Percentiles rank a stretch among this genome's conserved stretches.
phyloP scores from a whole-genome alignment of 2,329 filamentous ascomycete species.

The Talaromyces sp. region DNA sequence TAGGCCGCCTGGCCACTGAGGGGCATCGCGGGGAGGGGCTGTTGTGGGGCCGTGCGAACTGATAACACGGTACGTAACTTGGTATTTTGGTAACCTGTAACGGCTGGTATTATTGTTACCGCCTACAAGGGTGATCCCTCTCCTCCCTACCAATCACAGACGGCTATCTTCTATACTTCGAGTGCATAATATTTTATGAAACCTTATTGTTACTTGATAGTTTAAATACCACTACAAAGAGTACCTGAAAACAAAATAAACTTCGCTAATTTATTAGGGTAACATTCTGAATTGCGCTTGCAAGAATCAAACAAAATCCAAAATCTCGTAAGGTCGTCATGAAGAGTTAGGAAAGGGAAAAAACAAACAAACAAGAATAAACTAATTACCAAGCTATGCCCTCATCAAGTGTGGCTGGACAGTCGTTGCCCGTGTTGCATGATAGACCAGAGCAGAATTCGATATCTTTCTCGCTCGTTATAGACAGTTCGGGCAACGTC shows the following conservation, averaged over 20 bases:
- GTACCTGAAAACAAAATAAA: background rate
- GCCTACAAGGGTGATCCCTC: background rate
- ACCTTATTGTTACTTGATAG: background rate
- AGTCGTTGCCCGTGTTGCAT: slow-evolving; percentile 13
- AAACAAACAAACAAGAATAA: background rate
- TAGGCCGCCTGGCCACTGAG: background rate
- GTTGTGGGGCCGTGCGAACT: background rate
- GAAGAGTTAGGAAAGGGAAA: background rate
- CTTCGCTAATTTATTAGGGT: background rate
- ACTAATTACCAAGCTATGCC: slow-evolving; percentile 3
- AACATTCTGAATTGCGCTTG: background rate
- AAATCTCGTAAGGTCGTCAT: background rate
- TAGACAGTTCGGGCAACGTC: slow-evolving; percentile 22
- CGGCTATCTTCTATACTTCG: background rate
- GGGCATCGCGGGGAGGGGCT: background rate
- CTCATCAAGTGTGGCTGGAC: slow-evolving; percentile 10
- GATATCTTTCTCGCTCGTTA: slow-evolving; percentile 25
- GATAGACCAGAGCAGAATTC: slow-evolving; percentile 26
- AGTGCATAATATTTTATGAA: background rate
- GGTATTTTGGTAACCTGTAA: background rate
- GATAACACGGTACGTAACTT: background rate
- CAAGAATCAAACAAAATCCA: background rate
- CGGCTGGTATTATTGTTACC: background rate
- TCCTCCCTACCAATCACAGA: background rate
- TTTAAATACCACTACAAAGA: background rate